Base-by-base conservation (phyloP, 2,329 filamentous ascomycete species). In the Penicillium vulpinum region DNA sequence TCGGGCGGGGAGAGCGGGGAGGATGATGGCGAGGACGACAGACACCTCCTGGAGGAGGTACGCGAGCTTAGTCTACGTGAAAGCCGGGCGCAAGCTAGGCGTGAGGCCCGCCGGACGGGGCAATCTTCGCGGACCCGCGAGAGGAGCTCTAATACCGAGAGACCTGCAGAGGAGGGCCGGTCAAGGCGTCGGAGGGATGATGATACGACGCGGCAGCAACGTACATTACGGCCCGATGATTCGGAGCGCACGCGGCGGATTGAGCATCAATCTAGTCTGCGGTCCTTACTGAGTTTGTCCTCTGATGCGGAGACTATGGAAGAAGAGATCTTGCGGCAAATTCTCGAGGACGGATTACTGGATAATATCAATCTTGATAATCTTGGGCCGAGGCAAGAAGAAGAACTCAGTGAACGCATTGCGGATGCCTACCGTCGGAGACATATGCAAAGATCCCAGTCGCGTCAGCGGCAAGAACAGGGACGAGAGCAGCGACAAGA, bases 301-400 rank as follows among this genome's bases (percentile, higher is more conserved):
- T 63, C 89, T 0, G 89, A 92, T 60, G 81, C 90, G 56, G 90
- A 90, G 64, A 83, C 86, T 21, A 88, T 96, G 66, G 89, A 96
- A 70, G 86, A 89, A 58, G 92, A 96, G 70, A 95, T 97, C 57
- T 85, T 95, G 63, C 85, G 91, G 41, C 91, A 96, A 70, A 96
- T 96, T 57, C 83, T 92, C 64, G 88, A 93, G 62, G 91, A 96
- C 69, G 92, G 93, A 0, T 77, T 97, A 21, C 75, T 96, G 33
- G 91, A 97, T 67, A 92, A 91, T 18, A 86, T 97, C 45, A 92
- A 97, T 70, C 78, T 97, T 54, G 90, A 94, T 67, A 92, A 92
- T 62, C 86, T 97, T 52, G 92, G 93, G 60, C 81, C 91, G 16
- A 85, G 80, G 47, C 90, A 92, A 67, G 91, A 97, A 70, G 92